A percentile compares a stretch with the other conserved stretches of the same genome.
Conservation (phyloP, 2,329 filamentous ascomycete species). For the Tolypocladium endophyticum region DNA sequence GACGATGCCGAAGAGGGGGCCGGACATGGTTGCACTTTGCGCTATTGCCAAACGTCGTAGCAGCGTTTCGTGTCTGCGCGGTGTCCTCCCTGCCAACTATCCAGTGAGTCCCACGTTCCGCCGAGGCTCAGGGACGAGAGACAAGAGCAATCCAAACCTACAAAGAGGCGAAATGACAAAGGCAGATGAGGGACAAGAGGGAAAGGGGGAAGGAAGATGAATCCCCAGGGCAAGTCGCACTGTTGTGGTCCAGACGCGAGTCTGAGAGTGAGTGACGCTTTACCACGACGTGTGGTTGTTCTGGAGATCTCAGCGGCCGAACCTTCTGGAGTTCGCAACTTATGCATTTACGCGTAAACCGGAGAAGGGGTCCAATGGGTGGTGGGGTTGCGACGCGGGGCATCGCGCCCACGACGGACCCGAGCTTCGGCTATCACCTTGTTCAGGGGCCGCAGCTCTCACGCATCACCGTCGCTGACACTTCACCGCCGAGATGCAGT, state of each 20-base stretch:
- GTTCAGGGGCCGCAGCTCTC: not conserved
- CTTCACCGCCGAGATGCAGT: slow-evolving; percentile 9
- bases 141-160: too few relatives aligned
- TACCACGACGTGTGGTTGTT: not conserved
- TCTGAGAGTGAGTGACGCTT: not conserved
- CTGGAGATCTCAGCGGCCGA: not conserved
- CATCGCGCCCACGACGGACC: not conserved
- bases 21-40: slow-evolving; percentile 22
- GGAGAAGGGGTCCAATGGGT: not conserved
- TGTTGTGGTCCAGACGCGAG: not conserved
- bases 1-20: slow-evolving; percentile 47
- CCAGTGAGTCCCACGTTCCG: too few relatives aligned
- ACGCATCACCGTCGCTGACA: not conserved
- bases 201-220: not conserved
- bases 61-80: not conserved
- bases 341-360: not conserved
- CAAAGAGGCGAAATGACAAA: not conserved
- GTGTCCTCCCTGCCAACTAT: not conserved
- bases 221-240: not conserved
- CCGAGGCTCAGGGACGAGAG: not conserved
- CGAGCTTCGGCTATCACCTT: not conserved
- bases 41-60: not conserved
- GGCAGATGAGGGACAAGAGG: not conserved
- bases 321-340: not conserved
- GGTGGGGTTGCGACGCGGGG: not conserved